Conservation (phyloP, 1,284 basidiomycete genomes). For the Athelia psychrophila region DNA sequence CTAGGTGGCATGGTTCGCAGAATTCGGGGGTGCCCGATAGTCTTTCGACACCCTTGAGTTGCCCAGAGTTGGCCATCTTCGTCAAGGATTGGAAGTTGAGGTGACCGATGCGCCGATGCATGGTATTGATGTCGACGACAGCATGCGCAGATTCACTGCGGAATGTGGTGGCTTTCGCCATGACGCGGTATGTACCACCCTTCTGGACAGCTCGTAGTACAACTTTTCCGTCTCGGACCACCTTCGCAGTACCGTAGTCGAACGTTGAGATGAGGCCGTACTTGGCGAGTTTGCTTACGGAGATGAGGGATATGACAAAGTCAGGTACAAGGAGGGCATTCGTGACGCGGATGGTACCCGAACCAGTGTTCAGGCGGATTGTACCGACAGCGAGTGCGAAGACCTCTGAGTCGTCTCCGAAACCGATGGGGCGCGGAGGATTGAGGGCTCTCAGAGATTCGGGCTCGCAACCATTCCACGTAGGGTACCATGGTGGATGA, state of each 20-base stretch:
- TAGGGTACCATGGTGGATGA: not conserved
- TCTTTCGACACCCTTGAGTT: constrained; percentile 10
- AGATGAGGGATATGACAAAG: not conserved
- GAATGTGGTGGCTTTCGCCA: not conserved
- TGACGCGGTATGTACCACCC: not conserved
- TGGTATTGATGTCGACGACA: constrained; percentile 12
- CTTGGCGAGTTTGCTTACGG: not conserved
- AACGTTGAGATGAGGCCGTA: not conserved
- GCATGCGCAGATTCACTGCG: not conserved
- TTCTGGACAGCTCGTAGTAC: not conserved
- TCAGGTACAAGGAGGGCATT: not conserved
- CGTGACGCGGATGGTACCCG: not conserved
- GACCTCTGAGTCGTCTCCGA: not conserved
- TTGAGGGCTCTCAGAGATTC: not conserved
- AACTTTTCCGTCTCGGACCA: not conserved
- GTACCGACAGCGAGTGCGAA: not conserved
- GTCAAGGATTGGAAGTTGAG: constrained; percentile 8
- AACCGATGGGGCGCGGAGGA: not conserved
- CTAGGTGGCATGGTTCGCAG: constrained; percentile 15
- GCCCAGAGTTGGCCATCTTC: constrained; percentile 15
- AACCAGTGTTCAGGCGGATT: not conserved
- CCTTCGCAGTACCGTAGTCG: not conserved
- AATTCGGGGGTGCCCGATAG: constrained; percentile 6
- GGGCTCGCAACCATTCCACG: not conserved
- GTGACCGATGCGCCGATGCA: constrained; percentile 21